These are phyloP conservation scores for Moricandia moricandioides DNA, from an alignment of 345 rosid genomes.

Conservation along the genomic window DNA sequence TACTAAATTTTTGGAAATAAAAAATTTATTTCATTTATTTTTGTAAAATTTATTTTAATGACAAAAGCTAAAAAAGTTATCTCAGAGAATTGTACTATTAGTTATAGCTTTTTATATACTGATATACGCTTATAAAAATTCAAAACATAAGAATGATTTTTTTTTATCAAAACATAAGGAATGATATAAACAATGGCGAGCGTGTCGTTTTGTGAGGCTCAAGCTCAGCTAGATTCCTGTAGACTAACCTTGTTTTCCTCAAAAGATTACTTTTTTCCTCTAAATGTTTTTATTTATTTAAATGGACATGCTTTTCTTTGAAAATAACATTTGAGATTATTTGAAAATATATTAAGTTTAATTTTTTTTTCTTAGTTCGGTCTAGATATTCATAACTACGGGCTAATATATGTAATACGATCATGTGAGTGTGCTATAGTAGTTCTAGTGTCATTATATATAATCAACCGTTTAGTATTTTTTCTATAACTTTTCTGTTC, in stretches of 20 bases:
- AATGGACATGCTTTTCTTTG: neutral
- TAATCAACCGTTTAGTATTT: neutral
- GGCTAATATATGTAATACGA: neutral
- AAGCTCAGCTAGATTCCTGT: conserved; percentile 40
- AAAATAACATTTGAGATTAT: neutral
- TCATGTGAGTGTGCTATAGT: neutral
- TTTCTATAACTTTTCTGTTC: too few relatives aligned
- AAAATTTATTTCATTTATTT: too few relatives aligned
- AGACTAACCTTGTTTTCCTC: conserved; percentile 37
- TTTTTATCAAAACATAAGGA: too few relatives aligned
- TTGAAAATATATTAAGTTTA: neutral
- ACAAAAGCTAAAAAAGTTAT: too few relatives aligned
- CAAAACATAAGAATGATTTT: conserved; percentile 8
- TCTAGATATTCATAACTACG: neutral
- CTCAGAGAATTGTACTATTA: too few relatives aligned
- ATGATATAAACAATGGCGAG: conserved; percentile 18
- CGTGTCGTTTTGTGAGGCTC: conserved; percentile 37
- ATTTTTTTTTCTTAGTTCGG: neutral
- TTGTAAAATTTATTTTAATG: too few relatives aligned
- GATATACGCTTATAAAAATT: neutral
- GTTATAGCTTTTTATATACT: neutral
- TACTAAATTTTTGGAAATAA: too few relatives aligned
- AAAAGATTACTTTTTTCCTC: conserved; percentile 16
- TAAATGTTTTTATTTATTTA: too few relatives aligned
- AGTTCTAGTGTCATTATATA: neutral